Evolutionary conservation across 2,329 filamentous ascomycete genomes (phyloP).

Genomic region (Nigrospora sphaerica): DNA sequence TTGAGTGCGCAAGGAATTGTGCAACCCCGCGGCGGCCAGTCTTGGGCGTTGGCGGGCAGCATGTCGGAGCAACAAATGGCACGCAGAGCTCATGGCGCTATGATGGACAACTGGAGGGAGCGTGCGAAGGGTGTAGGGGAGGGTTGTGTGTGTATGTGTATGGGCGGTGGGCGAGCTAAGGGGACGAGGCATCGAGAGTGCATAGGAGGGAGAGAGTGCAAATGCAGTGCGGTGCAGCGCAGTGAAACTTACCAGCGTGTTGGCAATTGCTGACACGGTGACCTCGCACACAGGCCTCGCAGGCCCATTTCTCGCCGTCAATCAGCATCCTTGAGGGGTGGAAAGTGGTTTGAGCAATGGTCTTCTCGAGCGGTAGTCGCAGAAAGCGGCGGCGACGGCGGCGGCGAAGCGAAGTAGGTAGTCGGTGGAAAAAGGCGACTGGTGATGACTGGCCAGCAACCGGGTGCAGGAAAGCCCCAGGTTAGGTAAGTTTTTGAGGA

Average conservation of each 20-base stretch:
- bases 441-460: not conserved
- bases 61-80: too few relatives aligned
- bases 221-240: conserved; percentile 6
- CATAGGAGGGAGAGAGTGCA: conserved; percentile 6
- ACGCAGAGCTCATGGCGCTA: not conserved
- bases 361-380: too few relatives aligned
- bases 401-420: not conserved
- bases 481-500: not conserved
- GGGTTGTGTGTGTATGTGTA: too few relatives aligned
- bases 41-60: too few relatives aligned
- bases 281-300: conserved; percentile 94
- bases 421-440: not conserved
- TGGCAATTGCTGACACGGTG: conserved; percentile 99
- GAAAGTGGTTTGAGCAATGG: not conserved
- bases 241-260: conserved; percentile 68
- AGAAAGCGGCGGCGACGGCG: too few relatives aligned
- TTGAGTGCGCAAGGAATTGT: too few relatives aligned
- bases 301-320: conserved; percentile 96
- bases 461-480: not conserved
- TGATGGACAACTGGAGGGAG: not conserved
- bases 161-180: not conserved
- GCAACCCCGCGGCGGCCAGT: too few relatives aligned
- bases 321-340: conserved; percentile 57
- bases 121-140: not conserved
- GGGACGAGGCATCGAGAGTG: conserved; percentile 3